phyloP scores from a whole-genome alignment of 73 alveolate species.

The Paramecium caudatum region DNA sequence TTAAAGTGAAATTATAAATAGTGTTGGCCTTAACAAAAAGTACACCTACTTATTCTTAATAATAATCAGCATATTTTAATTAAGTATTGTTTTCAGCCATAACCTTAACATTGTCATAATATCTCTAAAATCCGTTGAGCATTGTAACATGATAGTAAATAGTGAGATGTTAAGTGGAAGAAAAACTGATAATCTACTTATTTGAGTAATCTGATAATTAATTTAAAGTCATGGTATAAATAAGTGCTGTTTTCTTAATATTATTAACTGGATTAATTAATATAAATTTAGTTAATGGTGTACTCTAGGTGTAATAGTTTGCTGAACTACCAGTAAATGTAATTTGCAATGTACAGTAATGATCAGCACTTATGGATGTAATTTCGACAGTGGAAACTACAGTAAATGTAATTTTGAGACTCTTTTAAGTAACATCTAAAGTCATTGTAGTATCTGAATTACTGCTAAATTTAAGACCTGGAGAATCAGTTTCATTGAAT shows the following conservation, averaged over 20 bases:
- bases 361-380: not conserved
- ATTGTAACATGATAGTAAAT: slow-evolving; percentile 30
- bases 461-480: slow-evolving; percentile 16
- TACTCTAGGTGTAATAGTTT: not conserved
- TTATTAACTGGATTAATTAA: not conserved
- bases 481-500: not conserved
- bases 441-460: slow-evolving; percentile 16
- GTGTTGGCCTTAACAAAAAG: not conserved
- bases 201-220: slow-evolving; percentile 38
- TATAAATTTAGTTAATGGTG: not conserved
- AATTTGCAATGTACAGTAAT: not conserved
- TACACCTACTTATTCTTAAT: slow-evolving; percentile 22
- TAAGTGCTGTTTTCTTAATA: not conserved
- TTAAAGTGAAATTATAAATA: not conserved
- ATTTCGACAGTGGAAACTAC: not conserved
- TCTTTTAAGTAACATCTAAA: not conserved
- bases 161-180: not conserved
- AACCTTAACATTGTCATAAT: not conserved
- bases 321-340: slow-evolving; percentile 58
- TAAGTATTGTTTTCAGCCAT: not conserved
- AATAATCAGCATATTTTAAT: slow-evolving; percentile 19
- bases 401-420: not conserved
- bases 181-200: slow-evolving; percentile 15
- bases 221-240: not conserved
- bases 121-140: slow-evolving; percentile 42